These are phyloP conservation scores for Pinus tabuliformis DNA, from an alignment of 75 land plant species.

Conservation along the genomic window DNA sequence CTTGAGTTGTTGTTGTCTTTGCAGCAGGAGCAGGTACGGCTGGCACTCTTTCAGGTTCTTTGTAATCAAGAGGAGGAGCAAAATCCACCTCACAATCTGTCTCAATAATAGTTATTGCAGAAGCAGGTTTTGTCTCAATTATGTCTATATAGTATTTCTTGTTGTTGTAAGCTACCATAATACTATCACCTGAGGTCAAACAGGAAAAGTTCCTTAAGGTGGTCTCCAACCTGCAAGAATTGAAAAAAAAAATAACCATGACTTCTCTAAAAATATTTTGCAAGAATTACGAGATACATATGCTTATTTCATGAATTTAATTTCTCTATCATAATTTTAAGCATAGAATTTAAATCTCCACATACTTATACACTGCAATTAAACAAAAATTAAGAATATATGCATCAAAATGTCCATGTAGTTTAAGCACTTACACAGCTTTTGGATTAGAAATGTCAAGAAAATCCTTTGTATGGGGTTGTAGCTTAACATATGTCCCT, in stretches of 20 bases:
- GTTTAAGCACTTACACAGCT: slow-evolving; percentile 11
- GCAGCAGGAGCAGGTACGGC: slow-evolving; percentile 12
- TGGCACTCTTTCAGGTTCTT: slow-evolving; percentile 51
- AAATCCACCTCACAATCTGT: slow-evolving; percentile 77
- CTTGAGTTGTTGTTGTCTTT: slow-evolving; percentile 26
- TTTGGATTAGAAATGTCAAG: slow-evolving; percentile 53
- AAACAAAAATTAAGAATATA: too few relatives aligned
- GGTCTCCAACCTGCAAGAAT: slow-evolving; percentile 17
- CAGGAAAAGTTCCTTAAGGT: slow-evolving; percentile 57
- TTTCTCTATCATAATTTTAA: too few relatives aligned
- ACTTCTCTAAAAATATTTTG: too few relatives aligned
- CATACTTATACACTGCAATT: too few relatives aligned
- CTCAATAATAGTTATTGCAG: slow-evolving; percentile 48
- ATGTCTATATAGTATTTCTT: slow-evolving; percentile 52
- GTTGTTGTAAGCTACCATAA: slow-evolving; percentile 44
- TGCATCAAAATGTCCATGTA: too few relatives aligned
- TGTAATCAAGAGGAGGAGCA: slow-evolving; percentile 68
- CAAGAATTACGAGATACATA: too few relatives aligned
- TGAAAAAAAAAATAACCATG: too few relatives aligned
- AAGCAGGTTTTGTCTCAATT: slow-evolving; percentile 46
- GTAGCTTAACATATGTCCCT: slow-evolving; percentile 42
- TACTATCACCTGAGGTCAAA: slow-evolving; percentile 46
- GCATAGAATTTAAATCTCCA: too few relatives aligned
- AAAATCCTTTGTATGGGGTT: slow-evolving; percentile 53
- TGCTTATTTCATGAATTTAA: too few relatives aligned